These are phyloP conservation scores for Mycocentrospora acerina DNA, from an alignment of 2,329 filamentous ascomycete genomes.

Conservation along the genomic window DNA sequence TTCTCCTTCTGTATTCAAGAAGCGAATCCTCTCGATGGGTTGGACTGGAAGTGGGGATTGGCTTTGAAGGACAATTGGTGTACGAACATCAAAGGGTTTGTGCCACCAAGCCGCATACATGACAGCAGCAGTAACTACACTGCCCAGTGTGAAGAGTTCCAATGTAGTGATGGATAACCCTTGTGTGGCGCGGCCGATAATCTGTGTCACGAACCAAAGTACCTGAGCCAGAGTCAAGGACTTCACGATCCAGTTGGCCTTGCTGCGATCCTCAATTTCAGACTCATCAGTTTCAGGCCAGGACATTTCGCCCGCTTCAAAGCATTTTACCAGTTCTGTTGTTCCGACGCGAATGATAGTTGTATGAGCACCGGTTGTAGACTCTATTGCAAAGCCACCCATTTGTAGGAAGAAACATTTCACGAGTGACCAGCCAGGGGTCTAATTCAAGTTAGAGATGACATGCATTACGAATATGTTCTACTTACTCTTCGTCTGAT, in stretches of 20 bases:
- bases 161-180: constrained; percentile 12
- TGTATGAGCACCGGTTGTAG: no score
- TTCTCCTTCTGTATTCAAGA: no score
- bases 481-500: neutral
- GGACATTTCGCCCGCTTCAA: neutral
- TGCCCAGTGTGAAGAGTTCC: constrained; percentile 20
- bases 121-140: constrained; percentile 12
- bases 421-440: constrained; percentile 6
- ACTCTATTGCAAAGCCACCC: constrained; percentile 9
- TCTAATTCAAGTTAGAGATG: neutral
- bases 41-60: no score
- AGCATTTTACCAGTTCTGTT: neutral
- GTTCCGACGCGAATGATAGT: no score
- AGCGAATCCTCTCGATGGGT: no score
- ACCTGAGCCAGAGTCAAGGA: constrained; percentile 11
- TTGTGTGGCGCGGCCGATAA: constrained; percentile 10
- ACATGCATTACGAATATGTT: neutral
- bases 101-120: constrained; percentile 11
- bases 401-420: constrained; percentile 13
- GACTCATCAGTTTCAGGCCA: neutral
- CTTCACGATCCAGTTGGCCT: constrained; percentile 12
- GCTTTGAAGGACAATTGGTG: constrained; percentile 3
- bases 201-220: constrained; percentile 11
- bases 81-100: constrained; percentile 19
- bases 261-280: constrained; percentile 16